A percentile compares a stretch with the other conserved stretches of the same genome.
Evolutionary conservation across 305 asterid species (phyloP).

Genomic region (Fraxinus paxiana): DNA sequence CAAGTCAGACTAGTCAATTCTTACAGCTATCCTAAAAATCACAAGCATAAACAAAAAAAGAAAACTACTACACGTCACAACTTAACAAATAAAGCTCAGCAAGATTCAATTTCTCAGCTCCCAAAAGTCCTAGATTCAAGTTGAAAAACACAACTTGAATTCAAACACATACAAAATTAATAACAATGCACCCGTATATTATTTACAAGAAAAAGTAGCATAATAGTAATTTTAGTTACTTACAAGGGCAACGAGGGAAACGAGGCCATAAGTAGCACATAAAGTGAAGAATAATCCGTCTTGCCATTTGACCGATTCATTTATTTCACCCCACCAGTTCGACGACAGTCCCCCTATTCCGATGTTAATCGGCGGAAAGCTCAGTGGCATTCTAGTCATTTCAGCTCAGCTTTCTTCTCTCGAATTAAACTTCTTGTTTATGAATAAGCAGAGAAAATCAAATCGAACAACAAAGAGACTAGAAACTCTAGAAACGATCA

Average conservation of each 20-base stretch:
- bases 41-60: background rate
- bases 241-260: constrained; percentile 77
- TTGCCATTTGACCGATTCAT: constrained; percentile 76
- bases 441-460: background rate
- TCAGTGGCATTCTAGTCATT: constrained; percentile 56
- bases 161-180: constrained; percentile 10
- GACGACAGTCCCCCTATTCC: constrained; percentile 30
- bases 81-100: constrained; percentile 1
- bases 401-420: constrained; percentile 13
- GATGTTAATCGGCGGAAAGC: constrained; percentile 39
- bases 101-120: constrained; percentile 1
- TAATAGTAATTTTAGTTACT: constrained; percentile 16
- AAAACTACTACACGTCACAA: background rate
- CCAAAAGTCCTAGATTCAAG: background rate
- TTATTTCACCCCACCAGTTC: constrained; percentile 86
- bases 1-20: background rate
- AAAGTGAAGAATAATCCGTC: constrained; percentile 84
- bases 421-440: background rate
- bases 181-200: background rate
- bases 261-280: constrained; percentile 70
- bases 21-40: background rate
- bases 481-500: background rate
- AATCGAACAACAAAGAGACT: background rate
- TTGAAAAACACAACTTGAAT: constrained; percentile 18
- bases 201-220: background rate